Base-by-base conservation (phyloP, 129 eudicot species). In the Heracleum sosnowskyi region DNA sequence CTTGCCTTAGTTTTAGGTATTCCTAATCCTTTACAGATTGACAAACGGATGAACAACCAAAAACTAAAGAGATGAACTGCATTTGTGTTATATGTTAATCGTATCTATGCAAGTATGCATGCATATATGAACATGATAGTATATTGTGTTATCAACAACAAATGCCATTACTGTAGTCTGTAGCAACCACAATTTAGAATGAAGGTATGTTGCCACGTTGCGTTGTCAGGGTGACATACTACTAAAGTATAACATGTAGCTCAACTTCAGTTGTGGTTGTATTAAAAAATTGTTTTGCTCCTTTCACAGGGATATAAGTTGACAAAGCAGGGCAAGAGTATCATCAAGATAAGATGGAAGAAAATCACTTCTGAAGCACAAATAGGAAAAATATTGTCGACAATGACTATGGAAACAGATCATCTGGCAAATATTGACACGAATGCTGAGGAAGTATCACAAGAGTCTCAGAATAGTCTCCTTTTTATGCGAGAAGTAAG, bases 311-410 rank as follows among this genome's bases (percentile, higher is more conserved):
- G 98, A 60, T 91, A 90, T 82, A 89, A 86, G 80, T 78, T 95
- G 82, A 90, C 98, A 26, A 86, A 77, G 79, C 98, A 91, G 82
- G 97, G 98, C 22, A 91, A 83, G 39, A 87, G 97, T 81, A 79
- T 86, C n/a, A 68, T 78, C 74, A 88, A 68, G 81, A 88, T 86
- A 87, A 88, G 90, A 18, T 95, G 97, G 98, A 86, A 49, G 70
- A 89, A 77, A 87, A 93, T 90, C 75, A 72, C 82, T 31, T 86
- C 89, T 77, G 89, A 84, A 62, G 76, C 82, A 11, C 77, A 85
- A 83, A 92, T 89, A 82, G 87, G 81, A 78, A 80, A 86, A 71
- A 87, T 94, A 89, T 41, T 79, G 76, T 90, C 98, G 62, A 87
- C 98, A 77, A 91, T 91, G 98, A 88, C 91, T 11, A 89, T 86